Base-by-base conservation (phyloP, 352 stramenopile species). In the Blastocystis sp. region DNA sequence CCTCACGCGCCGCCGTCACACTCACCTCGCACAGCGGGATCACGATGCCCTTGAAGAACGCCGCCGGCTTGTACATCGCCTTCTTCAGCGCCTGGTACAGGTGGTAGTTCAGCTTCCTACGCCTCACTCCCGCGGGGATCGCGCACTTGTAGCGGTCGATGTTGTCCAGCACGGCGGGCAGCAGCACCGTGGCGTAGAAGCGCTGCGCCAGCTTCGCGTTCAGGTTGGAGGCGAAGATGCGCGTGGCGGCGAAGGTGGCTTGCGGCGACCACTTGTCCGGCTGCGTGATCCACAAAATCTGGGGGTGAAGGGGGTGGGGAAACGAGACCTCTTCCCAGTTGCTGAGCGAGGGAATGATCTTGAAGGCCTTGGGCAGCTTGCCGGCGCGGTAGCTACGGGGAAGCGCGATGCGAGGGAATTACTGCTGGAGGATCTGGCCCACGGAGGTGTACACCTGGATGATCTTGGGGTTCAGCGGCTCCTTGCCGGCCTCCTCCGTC, bases 321-420 rank as follows among this genome's bases (percentile, higher is more conserved):
- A 17, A 34, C 11, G 38, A 14, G 24, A 96, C 91, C 89, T 97
- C 96, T 89, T 99, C 97, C 97, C 97, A 99, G 91, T 99, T 98
- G 87, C 92, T 95, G 66, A 99, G 90, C 38, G 94, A 97, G 28
- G 97, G 97, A 87, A 99, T 98, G 52, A 99, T 97, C 92, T 99
- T 99, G 92, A 99, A 99, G 21, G 97, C 97, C 92, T 99, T 99
- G 6, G 97, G 97, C 60, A 99, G 91, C 90, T 99, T 99, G 66
- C 97, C 97, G 3, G 95, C 95, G 63, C 95, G 98, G 92, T 99
- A 99, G 40, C 94, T 87, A 87, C 7, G 57, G 42, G 62, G 21
- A 81, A 54, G 63, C 0, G 17, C 19, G 17, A 87, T 10, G 3
- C 14, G 28, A 57, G 3, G n/a, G 10, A 1, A 24, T 2, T 78